phyloP scores from a whole-genome alignment of 116 monocot species.

The Trichopus zeylanicus region DNA sequence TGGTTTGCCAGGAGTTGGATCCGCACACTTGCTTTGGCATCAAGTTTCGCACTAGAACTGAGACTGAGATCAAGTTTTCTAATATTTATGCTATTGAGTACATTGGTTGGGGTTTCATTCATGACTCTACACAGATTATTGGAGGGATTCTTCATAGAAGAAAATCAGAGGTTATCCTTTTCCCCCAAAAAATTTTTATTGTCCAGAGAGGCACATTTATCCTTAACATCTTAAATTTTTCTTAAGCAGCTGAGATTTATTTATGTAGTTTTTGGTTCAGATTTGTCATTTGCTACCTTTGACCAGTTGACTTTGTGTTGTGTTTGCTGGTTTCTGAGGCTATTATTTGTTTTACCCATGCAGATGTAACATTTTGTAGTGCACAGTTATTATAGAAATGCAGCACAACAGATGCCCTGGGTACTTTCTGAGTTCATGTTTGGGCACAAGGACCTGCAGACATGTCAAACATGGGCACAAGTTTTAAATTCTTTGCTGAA shows the following conservation, averaged over 20 bases:
- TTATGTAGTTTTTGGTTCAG: neutral
- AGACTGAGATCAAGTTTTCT: slow-evolving; percentile 50
- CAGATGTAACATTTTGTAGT: slow-evolving; percentile 83
- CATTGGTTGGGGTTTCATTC: slow-evolving; percentile 34
- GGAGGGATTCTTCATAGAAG: slow-evolving; percentile 12
- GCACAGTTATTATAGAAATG: slow-evolving; percentile 37
- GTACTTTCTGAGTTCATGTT: slow-evolving; percentile 54
- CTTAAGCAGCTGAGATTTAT: neutral
- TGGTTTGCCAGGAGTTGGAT: neutral
- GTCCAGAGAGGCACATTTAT: neutral
- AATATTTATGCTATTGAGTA: slow-evolving; percentile 74
- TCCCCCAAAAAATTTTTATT: neutral
- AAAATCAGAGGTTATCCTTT: slow-evolving; percentile 20
- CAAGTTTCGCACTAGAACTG: slow-evolving; percentile 14
- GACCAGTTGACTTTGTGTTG: neutral
- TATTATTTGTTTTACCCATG: slow-evolving; percentile 1
- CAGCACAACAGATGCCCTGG: slow-evolving; percentile 31
- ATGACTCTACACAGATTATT: slow-evolving; percentile 12
- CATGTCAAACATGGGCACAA: slow-evolving; percentile 64
- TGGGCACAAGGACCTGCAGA: slow-evolving; percentile 53
- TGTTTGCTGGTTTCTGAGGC: neutral
- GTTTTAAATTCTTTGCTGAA: slow-evolving; percentile 24
- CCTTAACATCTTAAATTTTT: neutral
- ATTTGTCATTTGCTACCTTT: neutral
- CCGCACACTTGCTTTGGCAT: slow-evolving; percentile 35